phyloP scores from a whole-genome alignment of 805 yeast genomes.

The Myxozyma neglecta region DNA sequence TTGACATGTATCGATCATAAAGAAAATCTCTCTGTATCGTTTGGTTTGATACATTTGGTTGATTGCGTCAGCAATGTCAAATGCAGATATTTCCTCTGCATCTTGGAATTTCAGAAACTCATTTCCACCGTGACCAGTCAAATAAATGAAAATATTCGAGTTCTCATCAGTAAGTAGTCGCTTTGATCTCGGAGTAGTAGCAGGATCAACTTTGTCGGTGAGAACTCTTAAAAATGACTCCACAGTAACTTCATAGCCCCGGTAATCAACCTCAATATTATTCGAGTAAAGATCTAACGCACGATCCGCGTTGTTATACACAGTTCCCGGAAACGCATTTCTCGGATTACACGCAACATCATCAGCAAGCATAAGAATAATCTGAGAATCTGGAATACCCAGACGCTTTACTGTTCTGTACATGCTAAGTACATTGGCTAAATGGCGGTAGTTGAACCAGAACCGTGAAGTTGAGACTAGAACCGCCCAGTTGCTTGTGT shows the following conservation, averaged over 20 bases:
- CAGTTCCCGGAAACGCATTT: constrained; percentile 93
- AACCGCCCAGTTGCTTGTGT: constrained; percentile 53
- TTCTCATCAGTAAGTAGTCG: constrained; percentile 88
- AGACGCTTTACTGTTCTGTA: constrained; percentile 93
- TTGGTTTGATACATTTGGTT: constrained; percentile 96
- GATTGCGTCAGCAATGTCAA: constrained; percentile 96
- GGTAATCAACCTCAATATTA: constrained; percentile 89
- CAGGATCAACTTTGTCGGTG: constrained; percentile 94
- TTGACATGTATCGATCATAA: constrained; percentile 98
- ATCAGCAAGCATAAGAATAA: constrained; percentile 92
- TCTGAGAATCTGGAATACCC: constrained; percentile 97
- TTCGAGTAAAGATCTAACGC: constrained; percentile 92
- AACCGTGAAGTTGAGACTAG: constrained; percentile 92
- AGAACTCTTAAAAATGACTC: constrained; percentile 89
- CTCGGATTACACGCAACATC: constrained; percentile 97
- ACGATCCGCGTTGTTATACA: constrained; percentile 89
- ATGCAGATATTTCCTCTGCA: constrained; percentile 93
- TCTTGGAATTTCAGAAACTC: constrained; percentile 97
- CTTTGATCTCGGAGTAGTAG: constrained; percentile 83
- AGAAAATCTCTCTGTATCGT: constrained; percentile 90
- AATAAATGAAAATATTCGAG: constrained; percentile 87
- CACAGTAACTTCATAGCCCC: constrained; percentile 98
- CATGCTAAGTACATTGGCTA: constrained; percentile 93
- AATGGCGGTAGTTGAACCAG: constrained; percentile 98
- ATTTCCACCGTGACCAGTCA: constrained; percentile 99